These are phyloP conservation scores for Fraxinus baroniana DNA, from an alignment of 305 asterid genomes.

Conservation along the genomic window DNA sequence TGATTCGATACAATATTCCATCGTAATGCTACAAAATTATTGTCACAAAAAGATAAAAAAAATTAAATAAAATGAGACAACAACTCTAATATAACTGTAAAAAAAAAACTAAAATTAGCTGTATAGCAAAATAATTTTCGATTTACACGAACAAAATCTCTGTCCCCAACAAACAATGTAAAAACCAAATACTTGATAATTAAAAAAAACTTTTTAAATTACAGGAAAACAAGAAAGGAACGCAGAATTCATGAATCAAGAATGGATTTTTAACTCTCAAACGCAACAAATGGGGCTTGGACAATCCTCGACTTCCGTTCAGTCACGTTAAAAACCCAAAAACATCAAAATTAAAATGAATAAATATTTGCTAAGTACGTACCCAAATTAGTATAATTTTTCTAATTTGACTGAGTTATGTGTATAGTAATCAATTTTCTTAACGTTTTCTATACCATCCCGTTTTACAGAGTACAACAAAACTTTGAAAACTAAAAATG, in stretches of 20 bases:
- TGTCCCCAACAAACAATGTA: background rate
- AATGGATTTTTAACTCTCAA: background rate
- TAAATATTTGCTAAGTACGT: background rate
- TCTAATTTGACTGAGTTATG: background rate
- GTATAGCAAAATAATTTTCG: constrained; percentile 3
- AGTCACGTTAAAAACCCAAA: background rate
- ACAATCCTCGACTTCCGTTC: background rate
- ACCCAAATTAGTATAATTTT: background rate
- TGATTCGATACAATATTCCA: constrained; percentile 23
- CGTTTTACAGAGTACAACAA: background rate
- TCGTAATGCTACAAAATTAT: constrained; percentile 1
- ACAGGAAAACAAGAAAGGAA: too few species aligned
- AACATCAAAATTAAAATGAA: background rate
- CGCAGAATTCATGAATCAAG: background rate
- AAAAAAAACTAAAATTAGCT: constrained; percentile 20
- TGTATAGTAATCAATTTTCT: background rate
- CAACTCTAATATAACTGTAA: background rate
- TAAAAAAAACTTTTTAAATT: too few species aligned
- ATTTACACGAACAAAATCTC: background rate
- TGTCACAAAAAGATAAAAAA: background rate
- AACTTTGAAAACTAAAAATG: constrained; percentile 33
- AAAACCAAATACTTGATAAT: too few species aligned
- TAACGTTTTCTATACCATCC: background rate
- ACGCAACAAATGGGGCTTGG: background rate
- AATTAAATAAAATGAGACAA: background rate